Evolutionary conservation across 2,329 filamentous ascomycete species (phyloP), one percentile per base, ranked within the genome.

Genomic region (Aspergillus alliaceus): DNA sequence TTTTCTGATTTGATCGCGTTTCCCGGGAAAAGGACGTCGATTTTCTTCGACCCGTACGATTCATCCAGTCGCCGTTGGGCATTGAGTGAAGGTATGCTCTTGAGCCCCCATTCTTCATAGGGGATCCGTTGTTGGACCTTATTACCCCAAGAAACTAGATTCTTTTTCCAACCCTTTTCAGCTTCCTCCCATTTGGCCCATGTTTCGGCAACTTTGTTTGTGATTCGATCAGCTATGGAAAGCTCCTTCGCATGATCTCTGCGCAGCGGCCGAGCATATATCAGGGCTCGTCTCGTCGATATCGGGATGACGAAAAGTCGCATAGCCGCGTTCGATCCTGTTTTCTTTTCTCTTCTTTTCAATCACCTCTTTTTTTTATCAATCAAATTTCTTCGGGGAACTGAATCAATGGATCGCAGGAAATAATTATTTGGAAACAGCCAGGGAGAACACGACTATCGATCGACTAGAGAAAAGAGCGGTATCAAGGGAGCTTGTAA

Each of bases 101-200:
- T 98, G 64, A 99, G 82, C 0, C 91, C 92, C 95, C 95, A 99
- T 87, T 99, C 95, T 77, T 98, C 90, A 73, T 90, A 97, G 2
- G 95, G 90, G 68, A 99, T 96, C 61, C 91, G 86, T 66, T 90
- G 87, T 59, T 99, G 85, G 15, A 91, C 86, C 49, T 86, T 80
- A 77, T 99, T 97, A 55, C 95, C 95, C 74, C 93, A 96, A 58
- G 84, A 82, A 52, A 95, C 93, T 20, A 97, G 82, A 66, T 86
- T 86, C 71, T 89, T 91, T 80, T 97, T 91, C 95, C 95, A 98
- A 53, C 90, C 90, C 44, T 81, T 82, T 18, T 93, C 87, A 64
- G 88, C 89, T 72, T 89, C 86, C 76, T 98, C 95, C 93, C 93
- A 98, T 57, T 81, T 79, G 4, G 90, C 84, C 93, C 93, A 98